Conservation (phyloP, 306 rosid species). For the Trifolium fragiferum region DNA sequence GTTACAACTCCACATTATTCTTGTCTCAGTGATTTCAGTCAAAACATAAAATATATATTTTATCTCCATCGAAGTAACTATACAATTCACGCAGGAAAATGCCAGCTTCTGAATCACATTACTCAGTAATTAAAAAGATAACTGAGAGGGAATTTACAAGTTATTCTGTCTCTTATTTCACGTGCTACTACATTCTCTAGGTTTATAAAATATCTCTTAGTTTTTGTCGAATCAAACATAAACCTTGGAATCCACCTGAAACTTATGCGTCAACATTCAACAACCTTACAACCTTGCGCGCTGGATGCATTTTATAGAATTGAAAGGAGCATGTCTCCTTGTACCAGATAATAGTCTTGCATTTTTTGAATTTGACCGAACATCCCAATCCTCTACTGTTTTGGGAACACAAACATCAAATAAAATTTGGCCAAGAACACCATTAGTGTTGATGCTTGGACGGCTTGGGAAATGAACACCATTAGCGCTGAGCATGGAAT, state of each 20-base stretch:
- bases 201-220: constrained; percentile 17
- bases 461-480: constrained; percentile 60
- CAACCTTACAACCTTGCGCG: constrained; percentile 70
- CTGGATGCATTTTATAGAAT: constrained; percentile 80
- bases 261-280: constrained; percentile 8
- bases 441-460: constrained; percentile 63
- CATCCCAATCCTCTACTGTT: constrained; percentile 83
- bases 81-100: constrained; percentile 37
- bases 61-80: constrained; percentile 41
- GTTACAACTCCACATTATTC: constrained; percentile 37
- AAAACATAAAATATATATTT: constrained; percentile 1
- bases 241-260: constrained; percentile 26
- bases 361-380: constrained; percentile 45
- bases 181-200: constrained; percentile 16
- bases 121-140: constrained; percentile 32
- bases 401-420: constrained; percentile 78
- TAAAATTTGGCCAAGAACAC: constrained; percentile 82
- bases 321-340: constrained; percentile 61
- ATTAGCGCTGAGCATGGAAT: too few relatives aligned
- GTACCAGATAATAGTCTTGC: constrained; percentile 40
- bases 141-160: constrained; percentile 15
- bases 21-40: constrained; percentile 31
- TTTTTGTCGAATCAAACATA: constrained; percentile 10
- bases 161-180: constrained; percentile 38
- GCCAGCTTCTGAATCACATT: constrained; percentile 36